Evolutionary conservation across 2,329 filamentous ascomycete genomes (phyloP).

Genomic region (Camptophora hylomeconis): DNA sequence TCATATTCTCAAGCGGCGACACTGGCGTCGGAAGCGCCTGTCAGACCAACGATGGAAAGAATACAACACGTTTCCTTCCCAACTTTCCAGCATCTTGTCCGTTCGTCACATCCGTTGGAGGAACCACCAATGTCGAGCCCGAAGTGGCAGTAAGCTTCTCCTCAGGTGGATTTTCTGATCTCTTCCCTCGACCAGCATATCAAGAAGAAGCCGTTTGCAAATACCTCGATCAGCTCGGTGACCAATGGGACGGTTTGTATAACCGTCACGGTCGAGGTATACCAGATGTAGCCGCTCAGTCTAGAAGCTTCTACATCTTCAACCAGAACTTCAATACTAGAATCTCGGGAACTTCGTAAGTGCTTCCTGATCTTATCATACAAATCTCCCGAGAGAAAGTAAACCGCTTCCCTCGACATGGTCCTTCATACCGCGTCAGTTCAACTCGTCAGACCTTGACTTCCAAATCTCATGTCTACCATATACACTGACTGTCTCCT

Average conservation of each 20-base stretch:
- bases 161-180: slow-evolving; percentile 35
- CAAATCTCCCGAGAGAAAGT: slow-evolving; percentile 23
- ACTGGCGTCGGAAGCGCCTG: slow-evolving; percentile 44
- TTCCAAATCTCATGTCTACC: slow-evolving; percentile 11
- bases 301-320: slow-evolving; percentile 27
- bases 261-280: slow-evolving; percentile 4
- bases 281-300: slow-evolving; percentile 26
- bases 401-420: slow-evolving; percentile 31
- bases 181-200: slow-evolving; percentile 35
- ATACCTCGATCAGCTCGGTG: slow-evolving; percentile 31
- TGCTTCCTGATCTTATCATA: too few species aligned
- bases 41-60: slow-evolving; percentile 41
- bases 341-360: too few species aligned
- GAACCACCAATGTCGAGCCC: slow-evolving; percentile 38
- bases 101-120: slow-evolving; percentile 51
- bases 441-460: neutral
- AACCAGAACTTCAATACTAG: slow-evolving; percentile 29
- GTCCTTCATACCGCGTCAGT: neutral
- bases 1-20: slow-evolving; percentile 55
- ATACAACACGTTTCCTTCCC: slow-evolving; percentile 38
- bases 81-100: slow-evolving; percentile 47
- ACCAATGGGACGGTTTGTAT: slow-evolving; percentile 33
- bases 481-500: too few species aligned
- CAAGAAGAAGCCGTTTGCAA: slow-evolving; percentile 31
- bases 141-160: slow-evolving; percentile 44